phyloP scores from a whole-genome alignment of 169 alveolate genomes.

The Plasmodium malariae region DNA sequence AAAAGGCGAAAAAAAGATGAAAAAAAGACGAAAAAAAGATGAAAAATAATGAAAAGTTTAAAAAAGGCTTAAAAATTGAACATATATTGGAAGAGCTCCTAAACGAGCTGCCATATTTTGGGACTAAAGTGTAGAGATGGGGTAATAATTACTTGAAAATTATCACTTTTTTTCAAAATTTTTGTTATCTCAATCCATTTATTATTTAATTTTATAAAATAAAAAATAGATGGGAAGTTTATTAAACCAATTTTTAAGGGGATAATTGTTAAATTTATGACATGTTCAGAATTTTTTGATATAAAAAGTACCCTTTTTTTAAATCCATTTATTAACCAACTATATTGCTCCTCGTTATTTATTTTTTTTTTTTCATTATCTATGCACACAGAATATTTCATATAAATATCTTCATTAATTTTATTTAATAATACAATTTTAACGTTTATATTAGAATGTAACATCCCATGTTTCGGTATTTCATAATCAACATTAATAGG shows the following conservation, averaged over 20 bases:
- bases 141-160: slow-evolving; percentile 64
- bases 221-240: slow-evolving; percentile 58
- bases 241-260: slow-evolving; percentile 75
- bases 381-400: slow-evolving; percentile 41
- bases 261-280: slow-evolving; percentile 41
- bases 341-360: slow-evolving; percentile 11
- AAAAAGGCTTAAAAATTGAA: neutral
- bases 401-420: slow-evolving; percentile 60
- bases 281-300: slow-evolving; percentile 45
- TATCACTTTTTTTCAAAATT: slow-evolving; percentile 60
- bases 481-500: slow-evolving; percentile 60
- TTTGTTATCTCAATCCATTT: slow-evolving; percentile 69
- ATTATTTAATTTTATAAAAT: slow-evolving; percentile 63
- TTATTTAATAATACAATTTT: slow-evolving; percentile 28
- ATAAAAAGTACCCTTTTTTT: slow-evolving; percentile 42
- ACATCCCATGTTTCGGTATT: slow-evolving; percentile 55
- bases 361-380: slow-evolving; percentile 9
- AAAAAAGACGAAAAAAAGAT: too few species aligned
- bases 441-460: slow-evolving; percentile 41
- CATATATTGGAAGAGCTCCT: neutral
- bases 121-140: slow-evolving; percentile 73
- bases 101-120: slow-evolving; percentile 50
- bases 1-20: too few species aligned
- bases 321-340: slow-evolving; percentile 75
- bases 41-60: neutral